Evolutionary conservation across 306 rosid species (phyloP).

Genomic region (Ammopiptanthus mongolicus): DNA sequence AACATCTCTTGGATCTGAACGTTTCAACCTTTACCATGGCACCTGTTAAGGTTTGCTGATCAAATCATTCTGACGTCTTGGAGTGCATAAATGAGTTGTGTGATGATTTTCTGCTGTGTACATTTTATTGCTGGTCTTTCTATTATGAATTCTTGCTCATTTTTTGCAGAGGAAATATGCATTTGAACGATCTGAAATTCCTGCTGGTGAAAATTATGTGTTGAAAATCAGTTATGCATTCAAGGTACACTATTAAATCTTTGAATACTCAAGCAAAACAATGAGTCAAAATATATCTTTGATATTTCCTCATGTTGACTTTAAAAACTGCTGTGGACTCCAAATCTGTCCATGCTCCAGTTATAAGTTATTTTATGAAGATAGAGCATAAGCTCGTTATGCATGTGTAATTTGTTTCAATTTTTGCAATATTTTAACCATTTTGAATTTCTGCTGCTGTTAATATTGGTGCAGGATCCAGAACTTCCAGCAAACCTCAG

Average conservation of each 20-base stretch:
- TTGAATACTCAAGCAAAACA: neutral
- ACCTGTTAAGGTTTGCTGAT: slow-evolving; percentile 77
- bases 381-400: neutral
- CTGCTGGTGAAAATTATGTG: slow-evolving; percentile 75
- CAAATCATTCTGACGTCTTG: neutral
- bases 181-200: slow-evolving; percentile 80
- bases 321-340: neutral
- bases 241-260: slow-evolving; percentile 51
- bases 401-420: neutral
- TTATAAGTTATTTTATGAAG: neutral
- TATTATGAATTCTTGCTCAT: slow-evolving; percentile 17
- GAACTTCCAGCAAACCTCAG: slow-evolving; percentile 67
- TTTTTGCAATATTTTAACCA: neutral
- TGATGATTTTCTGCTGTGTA: neutral
- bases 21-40: slow-evolving; percentile 74
- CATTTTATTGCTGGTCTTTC: neutral
- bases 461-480: slow-evolving; percentile 55
- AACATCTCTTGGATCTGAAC: slow-evolving; percentile 56
- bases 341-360: neutral
- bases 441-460: neutral
- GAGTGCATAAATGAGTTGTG: neutral
- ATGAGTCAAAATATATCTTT: neutral
- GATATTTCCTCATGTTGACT: neutral
- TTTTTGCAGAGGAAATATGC: slow-evolving; percentile 80
- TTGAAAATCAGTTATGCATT: slow-evolving; percentile 85